Base-by-base conservation (phyloP, 345 rosid genomes). In the Camelina hispida region DNA sequence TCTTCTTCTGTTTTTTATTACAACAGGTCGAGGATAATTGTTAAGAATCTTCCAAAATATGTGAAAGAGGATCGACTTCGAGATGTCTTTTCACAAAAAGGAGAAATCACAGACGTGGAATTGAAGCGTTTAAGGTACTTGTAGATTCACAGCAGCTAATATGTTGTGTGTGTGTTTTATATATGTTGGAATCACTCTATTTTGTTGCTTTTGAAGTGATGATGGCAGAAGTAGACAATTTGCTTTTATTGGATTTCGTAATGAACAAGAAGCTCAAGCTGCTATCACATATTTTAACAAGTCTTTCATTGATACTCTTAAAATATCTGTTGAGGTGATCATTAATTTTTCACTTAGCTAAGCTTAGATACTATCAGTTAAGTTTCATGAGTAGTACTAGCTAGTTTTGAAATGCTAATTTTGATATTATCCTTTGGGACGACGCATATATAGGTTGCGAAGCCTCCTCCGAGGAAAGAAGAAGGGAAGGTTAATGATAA, bases 181-280 rank as follows among this genome's bases (percentile, higher is more conserved):
- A 28, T 28, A 28, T 28, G 30, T 28, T 28, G 30, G 30, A 28
- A 28, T 28, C 30, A 28, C 30, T 28, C 30, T 28, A 0, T 28
- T 4, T 28, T 28, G 30, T 28, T 28, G 30, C 30, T 28, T 28
- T 63, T 66, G 63, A 73, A 94, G 97, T 11, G 97, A 92, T 28
- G 30, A 4, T 68, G 99, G 97, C n/a, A 87, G 75, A 78, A 90
- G 85, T 67, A 87, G 97, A 81, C 97, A 90, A 48, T 88, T 95
- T 42, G 99, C 93, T 25, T 92, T 90, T 68, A 74, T 92, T 52
- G 99, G 97, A 9, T 95, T 85, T 17, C 97, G 94, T 9, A 86
- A 84, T 0, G 87, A 80, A 71, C 71, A 46, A 25, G 93, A 92
- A 76, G 97, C 99, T 5, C 83, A 83, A 74, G 96, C 88, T 79